Evolutionary conservation across 2,329 filamentous ascomycete genomes (phyloP).

Genomic region (Apiospora marii): DNA sequence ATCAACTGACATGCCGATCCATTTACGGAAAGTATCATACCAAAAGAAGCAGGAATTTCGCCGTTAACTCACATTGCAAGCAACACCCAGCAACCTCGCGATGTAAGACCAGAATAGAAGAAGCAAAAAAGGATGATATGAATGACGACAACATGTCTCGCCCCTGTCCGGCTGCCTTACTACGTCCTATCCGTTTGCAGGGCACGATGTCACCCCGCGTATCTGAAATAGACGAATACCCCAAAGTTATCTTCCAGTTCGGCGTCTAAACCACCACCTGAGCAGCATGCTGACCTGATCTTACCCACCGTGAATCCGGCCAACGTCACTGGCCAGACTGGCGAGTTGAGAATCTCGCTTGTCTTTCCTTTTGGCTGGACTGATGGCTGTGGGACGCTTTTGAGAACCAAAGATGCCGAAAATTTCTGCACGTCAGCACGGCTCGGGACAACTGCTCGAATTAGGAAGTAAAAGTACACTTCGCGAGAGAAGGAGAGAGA

Average conservation of each 20-base stretch:
- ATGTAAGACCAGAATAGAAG: neutral
- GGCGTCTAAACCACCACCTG: constrained; percentile 3
- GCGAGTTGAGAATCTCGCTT: neutral
- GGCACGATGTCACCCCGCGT: constrained; percentile 7
- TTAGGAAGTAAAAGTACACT: neutral
- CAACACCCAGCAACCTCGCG: neutral
- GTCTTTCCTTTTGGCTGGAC: neutral
- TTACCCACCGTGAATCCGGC: neutral
- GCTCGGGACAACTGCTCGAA: neutral
- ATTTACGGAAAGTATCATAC: too few species aligned
- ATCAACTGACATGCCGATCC: too few species aligned
- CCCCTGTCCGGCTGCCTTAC: neutral
- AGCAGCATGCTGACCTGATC: neutral
- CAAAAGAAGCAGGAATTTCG: too few species aligned
- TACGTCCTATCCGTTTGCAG: neutral
- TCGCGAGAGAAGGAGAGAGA: neutral
- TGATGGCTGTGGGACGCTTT: neutral
- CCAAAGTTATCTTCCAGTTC: neutral
- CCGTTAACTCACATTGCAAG: neutral
- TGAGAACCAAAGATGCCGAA: neutral
- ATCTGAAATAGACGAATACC: constrained; percentile 12
- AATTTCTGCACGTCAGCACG: neutral
- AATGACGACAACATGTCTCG: neutral
- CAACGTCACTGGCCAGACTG: neutral
- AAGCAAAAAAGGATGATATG: neutral